These are phyloP conservation scores for Euphorbia lathyris DNA, from an alignment of 345 rosid species.

Conservation along the genomic window DNA sequence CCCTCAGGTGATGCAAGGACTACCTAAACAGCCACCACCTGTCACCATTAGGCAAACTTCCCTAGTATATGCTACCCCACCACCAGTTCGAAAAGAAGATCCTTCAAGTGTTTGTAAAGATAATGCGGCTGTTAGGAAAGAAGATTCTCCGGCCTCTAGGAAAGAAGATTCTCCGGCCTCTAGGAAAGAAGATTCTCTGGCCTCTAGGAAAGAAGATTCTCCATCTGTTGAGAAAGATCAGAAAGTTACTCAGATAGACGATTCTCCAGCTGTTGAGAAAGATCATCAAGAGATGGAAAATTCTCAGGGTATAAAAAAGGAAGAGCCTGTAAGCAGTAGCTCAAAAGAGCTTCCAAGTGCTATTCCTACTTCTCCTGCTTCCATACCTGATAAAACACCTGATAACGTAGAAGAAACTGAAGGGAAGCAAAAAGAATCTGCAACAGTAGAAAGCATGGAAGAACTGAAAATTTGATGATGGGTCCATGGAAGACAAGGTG, in stretches of 20 bases:
- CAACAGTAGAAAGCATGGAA: slow-evolving; percentile 44
- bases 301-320: slow-evolving; percentile 15
- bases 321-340: slow-evolving; percentile 5
- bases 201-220: background rate
- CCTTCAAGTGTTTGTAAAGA: slow-evolving; percentile 23
- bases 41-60: slow-evolving; percentile 70
- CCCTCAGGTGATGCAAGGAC: slow-evolving; percentile 37
- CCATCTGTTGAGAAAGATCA: slow-evolving; percentile 15
- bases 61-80: slow-evolving; percentile 69
- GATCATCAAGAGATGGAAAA: slow-evolving; percentile 7
- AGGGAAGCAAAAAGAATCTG: slow-evolving; percentile 32
- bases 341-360: slow-evolving; percentile 12
- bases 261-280: slow-evolving; percentile 2
- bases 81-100: slow-evolving; percentile 39
- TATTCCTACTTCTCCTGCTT: slow-evolving; percentile 10
- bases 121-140: slow-evolving; percentile 8
- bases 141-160: background rate
- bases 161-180: background rate
- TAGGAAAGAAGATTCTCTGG: background rate
- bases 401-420: slow-evolving; percentile 32
- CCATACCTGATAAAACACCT: slow-evolving; percentile 10
- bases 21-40: slow-evolving; percentile 50
- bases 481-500: slow-evolving; percentile 13
- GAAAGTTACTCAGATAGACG: slow-evolving; percentile 1
- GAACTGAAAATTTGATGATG: slow-evolving; percentile 50